A percentile compares a stretch with the other conserved stretches of the same genome.
Conservation (phyloP, 805 yeast species). For the Lipomyces japonicus region DNA sequence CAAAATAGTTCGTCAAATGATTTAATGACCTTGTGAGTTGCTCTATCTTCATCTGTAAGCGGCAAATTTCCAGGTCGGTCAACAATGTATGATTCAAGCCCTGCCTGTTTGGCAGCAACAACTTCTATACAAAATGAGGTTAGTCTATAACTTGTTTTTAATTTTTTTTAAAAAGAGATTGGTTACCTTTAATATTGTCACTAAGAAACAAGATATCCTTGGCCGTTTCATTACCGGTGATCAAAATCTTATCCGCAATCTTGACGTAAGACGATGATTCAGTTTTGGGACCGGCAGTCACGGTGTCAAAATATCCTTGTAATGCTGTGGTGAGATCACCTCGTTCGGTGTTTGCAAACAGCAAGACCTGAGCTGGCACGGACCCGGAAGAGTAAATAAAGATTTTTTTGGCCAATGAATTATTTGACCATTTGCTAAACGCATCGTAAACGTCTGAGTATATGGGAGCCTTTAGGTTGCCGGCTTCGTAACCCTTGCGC, state of each 20-base stretch:
- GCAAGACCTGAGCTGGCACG: constrained; percentile 75
- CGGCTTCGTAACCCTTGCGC: constrained; percentile 73
- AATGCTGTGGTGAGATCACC: constrained; percentile 54
- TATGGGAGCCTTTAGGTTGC: constrained; percentile 72
- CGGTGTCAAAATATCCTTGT: constrained; percentile 77
- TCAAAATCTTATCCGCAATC: constrained; percentile 44
- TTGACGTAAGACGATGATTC: constrained; percentile 54
- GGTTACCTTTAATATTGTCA: constrained; percentile 55
- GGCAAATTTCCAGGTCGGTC: constrained; percentile 69
- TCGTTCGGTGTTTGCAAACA: constrained; percentile 60
- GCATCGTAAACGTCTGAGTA: constrained; percentile 66
- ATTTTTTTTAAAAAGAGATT: background rate
- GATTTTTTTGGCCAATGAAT: constrained; percentile 36
- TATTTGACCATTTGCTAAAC: constrained; percentile 44
- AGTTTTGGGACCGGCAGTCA: constrained; percentile 71
- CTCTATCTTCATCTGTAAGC: constrained; percentile 26
- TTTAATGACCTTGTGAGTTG: constrained; percentile 15
- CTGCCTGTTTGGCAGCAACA: constrained; percentile 66
- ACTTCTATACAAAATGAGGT: constrained; percentile 47
- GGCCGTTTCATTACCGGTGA: constrained; percentile 33
- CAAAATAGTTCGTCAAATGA: constrained; percentile 9
- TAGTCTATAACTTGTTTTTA: too few species aligned
- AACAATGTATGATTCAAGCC: constrained; percentile 56
- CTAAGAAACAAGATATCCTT: constrained; percentile 60
- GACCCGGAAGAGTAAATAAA: constrained; percentile 89